A percentile compares a stretch with the other conserved stretches of the same genome.
phyloP scores from a whole-genome alignment of 2,329 filamentous ascomycete genomes.

The Pyricularia sp. region DNA sequence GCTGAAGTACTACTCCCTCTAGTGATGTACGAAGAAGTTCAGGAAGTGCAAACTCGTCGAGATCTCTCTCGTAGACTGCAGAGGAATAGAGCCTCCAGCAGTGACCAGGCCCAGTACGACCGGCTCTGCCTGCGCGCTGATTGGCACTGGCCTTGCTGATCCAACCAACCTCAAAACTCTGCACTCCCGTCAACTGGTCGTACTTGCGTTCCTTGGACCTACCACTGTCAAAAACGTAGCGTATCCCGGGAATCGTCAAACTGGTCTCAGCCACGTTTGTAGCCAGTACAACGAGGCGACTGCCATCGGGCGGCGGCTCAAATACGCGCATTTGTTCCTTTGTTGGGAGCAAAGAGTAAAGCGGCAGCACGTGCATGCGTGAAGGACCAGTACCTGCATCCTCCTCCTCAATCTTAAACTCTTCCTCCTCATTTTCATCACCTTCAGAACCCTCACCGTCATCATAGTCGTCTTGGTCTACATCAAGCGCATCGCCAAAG shows the following conservation, averaged over 20 bases:
- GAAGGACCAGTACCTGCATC: constrained; percentile 50
- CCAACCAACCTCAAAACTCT: constrained; percentile 92
- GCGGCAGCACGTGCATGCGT: constrained; percentile 79
- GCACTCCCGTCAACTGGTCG: constrained; percentile 79
- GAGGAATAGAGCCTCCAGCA: constrained; percentile 94
- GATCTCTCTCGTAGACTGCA: constrained; percentile 85
- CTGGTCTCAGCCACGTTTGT: constrained; percentile 97
- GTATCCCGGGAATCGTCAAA: constrained; percentile 89
- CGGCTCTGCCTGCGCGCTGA: constrained; percentile 86
- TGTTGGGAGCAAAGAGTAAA: constrained; percentile 88
- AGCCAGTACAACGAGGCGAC: constrained; percentile 77
- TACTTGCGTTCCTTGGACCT: constrained; percentile 88
- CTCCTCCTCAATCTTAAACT: constrained; percentile 60
- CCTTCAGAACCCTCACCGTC: constrained; percentile 49
- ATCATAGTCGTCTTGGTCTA: constrained; percentile 39
- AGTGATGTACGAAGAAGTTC: constrained; percentile 88
- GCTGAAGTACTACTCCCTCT: constrained; percentile 82
- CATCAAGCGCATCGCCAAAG: constrained; percentile 64
- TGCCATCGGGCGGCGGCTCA: constrained; percentile 71
- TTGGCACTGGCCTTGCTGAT: constrained; percentile 95
- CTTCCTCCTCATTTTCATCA: constrained; percentile 49
- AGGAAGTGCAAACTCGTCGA: constrained; percentile 75
- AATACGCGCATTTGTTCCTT: constrained; percentile 89
- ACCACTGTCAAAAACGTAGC: constrained; percentile 93
- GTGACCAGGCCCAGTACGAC: constrained; percentile 89